Evolutionary conservation across 768 basidiomycete species (phyloP), one percentile per base, ranked within the genome.

Genomic region (Phaffia australis): DNA sequence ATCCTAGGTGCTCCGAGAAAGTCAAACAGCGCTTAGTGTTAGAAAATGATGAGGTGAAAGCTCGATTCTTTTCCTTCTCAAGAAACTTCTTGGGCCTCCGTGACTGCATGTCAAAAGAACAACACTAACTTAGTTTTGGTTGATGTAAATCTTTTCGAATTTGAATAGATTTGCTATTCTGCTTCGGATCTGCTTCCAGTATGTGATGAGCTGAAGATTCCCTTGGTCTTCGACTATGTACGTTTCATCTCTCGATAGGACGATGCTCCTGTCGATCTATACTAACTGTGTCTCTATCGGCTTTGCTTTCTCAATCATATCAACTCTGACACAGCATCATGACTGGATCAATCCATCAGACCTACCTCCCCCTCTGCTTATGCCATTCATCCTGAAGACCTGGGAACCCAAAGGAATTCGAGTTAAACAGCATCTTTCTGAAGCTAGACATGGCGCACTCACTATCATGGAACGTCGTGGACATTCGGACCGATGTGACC

Each of bases 391-490:
- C 60, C 69, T 46, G 80, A 84, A 27, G 18, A 88, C 87, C 35
- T 97, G 88, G 81, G 75, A 77, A 32, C 80, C 80, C 54, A 84
- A 88, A 16, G 86, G 88, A 8, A 94, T 97, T 68, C 81, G 79
- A 48, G 87, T 89, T 7, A 97, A 95, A 77, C 92, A 94, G 73
- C 93, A 97, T 76, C 82, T 94, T 15, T 90, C 87, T 58, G 89
- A 92, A 71, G 84, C 87, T n/a, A 80, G 90, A n/a, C 82, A 84
- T 1, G 90, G 91, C 1, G 89, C 91, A 5, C 82, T 82, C 48
- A 85, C 83, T 2, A 75, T 89, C 30, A 92, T 91, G 87, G 89
- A 93, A 75, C 78, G 83, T 70, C 81, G 92, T 68, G 90, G 89
- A 6, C 92, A 95, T 73, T 82, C 90, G 0, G 88, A 92, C 72